Evolutionary conservation across 345 rosid genomes (phyloP), one percentile per base, ranked within the genome.

Genomic region (Moringa oleifera): DNA sequence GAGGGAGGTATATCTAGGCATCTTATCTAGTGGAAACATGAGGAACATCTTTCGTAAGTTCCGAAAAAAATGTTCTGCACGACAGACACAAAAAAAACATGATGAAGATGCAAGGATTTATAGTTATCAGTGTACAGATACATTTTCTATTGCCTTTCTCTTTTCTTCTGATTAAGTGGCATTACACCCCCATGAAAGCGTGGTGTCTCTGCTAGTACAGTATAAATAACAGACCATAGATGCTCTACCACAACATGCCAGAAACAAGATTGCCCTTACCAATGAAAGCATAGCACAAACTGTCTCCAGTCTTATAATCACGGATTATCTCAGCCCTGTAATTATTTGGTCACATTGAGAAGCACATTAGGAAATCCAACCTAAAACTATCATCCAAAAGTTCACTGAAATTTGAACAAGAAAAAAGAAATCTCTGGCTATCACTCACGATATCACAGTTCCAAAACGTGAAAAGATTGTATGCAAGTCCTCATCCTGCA

Each of bases 381-480:
- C 50, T 15, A n/a, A n/a, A n/a, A 54, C 25, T 18, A 16, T 22
- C n/a, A 62, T 50, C 15, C 31, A 41, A 37, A 41, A 55, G 23
- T 28, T 45, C 18, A 4, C 41, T 41, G 13, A 15, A 41, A 41
- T 4, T 4, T 41, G 17, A 41, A 1, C 47, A 7, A 41, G 13
- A 41, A 50, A 58, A 49, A 19, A 59, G 46, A 68, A 37, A 46
- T 19, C 65, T 24, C 25, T 68, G 18, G 16, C 13, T 65, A 31
- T 61, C 25, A 72, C 95, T 82, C 77, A 94, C 99, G 89, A 80
- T 63, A 79, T 52, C 36, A 90, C 96, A 28, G 81, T 88, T 68
- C 99, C 99, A 68, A 94, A 94, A 47, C 95, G 94, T 64, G 99
- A 94, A 73, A 94, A 90, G 58, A 94, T 94, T 15, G 96, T 90